These are phyloP conservation scores for Albugo laibachii DNA, from an alignment of 352 stramenopile species.

Conservation along the genomic window DNA sequence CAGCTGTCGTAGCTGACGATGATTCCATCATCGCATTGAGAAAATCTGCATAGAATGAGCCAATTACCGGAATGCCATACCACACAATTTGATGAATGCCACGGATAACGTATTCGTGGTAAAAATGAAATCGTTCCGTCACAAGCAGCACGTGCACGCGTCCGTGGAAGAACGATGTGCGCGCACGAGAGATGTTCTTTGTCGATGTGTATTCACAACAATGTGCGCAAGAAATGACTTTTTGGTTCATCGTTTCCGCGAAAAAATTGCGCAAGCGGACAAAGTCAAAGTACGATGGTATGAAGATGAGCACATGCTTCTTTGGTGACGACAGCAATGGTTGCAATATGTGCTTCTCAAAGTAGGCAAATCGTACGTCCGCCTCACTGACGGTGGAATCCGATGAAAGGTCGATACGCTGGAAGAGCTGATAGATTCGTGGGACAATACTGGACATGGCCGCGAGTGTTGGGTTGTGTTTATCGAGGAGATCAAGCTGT, in stretches of 20 bases:
- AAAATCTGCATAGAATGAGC: conserved; percentile 58
- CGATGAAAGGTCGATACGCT: conserved; percentile 28
- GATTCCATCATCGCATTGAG: conserved; percentile 36
- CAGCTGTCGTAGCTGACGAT: not conserved
- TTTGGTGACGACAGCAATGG: conserved; percentile 40
- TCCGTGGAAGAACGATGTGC: conserved; percentile 57
- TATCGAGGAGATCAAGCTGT: too few species aligned
- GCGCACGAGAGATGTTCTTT: conserved; percentile 38
- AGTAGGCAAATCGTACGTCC: conserved; percentile 54
- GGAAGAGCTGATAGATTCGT: conserved; percentile 62
- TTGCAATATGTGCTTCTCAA: conserved; percentile 56
- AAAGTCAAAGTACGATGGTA: conserved; percentile 74
- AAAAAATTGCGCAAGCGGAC: conserved; percentile 75
- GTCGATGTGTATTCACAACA: conserved; percentile 62
- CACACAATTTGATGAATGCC: conserved; percentile 59
- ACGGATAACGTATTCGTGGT: conserved; percentile 67
- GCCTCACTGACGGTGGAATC: conserved; percentile 16
- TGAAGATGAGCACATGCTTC: conserved; percentile 59
- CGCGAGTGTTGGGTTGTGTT: conserved; percentile 1
- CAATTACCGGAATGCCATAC: conserved; percentile 43
- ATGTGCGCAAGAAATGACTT: conserved; percentile 41
- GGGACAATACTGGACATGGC: conserved; percentile 45
- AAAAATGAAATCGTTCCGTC: conserved; percentile 73
- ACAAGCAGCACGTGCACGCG: conserved; percentile 60
- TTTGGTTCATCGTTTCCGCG: conserved; percentile 44